Conservation (phyloP, 2,329 filamentous ascomycete genomes). For the Fusarium sp. region DNA sequence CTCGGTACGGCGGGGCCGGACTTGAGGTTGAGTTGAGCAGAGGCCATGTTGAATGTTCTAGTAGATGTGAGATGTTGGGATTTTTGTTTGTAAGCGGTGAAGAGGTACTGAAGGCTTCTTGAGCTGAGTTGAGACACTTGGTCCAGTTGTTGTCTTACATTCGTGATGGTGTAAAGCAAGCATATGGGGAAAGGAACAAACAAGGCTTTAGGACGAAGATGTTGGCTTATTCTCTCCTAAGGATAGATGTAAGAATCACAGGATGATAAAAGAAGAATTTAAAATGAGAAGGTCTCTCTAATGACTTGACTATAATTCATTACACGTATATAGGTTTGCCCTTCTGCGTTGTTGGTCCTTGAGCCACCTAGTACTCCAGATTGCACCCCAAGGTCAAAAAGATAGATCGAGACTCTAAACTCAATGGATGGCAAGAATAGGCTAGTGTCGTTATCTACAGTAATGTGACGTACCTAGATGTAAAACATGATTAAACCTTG, state of each 20-base stretch:
- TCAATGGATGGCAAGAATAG: background rate
- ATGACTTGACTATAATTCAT: no score
- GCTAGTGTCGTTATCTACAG: background rate
- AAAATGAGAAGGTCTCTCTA: background rate
- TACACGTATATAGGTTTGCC: background rate
- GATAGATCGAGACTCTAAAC: background rate
- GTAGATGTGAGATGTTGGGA: background rate
- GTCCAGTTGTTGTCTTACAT: background rate
- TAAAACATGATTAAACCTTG: background rate
- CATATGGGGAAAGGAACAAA: background rate
- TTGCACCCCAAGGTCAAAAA: background rate
- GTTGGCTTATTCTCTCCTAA: background rate
- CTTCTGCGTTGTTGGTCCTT: background rate
- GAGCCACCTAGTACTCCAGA: no score
- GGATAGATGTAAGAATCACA: background rate
- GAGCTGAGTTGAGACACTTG: background rate
- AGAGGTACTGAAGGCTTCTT: background rate
- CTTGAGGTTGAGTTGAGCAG: background rate
- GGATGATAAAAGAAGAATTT: background rate
- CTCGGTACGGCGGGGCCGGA: conserved; percentile 17
- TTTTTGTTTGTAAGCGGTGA: background rate
- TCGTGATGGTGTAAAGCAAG: background rate
- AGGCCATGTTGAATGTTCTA: background rate
- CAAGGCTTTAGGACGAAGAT: background rate
- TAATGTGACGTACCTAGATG: no score